phyloP scores from a whole-genome alignment of 257 asterid genomes.

The Jacaranda mimosifolia region DNA sequence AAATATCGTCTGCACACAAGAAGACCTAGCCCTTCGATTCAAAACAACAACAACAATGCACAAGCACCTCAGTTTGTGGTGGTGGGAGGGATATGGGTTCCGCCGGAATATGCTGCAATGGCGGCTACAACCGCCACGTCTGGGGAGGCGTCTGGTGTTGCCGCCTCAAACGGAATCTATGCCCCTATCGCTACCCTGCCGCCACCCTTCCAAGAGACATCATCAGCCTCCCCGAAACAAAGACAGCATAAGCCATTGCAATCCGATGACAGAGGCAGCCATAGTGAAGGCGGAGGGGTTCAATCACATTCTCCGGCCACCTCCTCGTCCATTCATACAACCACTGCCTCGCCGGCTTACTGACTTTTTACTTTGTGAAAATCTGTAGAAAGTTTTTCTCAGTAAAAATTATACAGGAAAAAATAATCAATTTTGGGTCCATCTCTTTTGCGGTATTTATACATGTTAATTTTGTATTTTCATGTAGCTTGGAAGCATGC shows the following conservation, averaged over 20 bases:
- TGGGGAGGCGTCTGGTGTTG: slow-evolving; percentile 55
- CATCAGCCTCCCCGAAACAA: slow-evolving; percentile 39
- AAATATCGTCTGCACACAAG: slow-evolving; percentile 75
- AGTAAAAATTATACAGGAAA: slow-evolving; percentile 33
- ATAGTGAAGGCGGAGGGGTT: slow-evolving; percentile 42
- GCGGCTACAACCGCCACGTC: slow-evolving; percentile 52
- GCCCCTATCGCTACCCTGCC: slow-evolving; percentile 69
- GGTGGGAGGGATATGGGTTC: slow-evolving; percentile 81
- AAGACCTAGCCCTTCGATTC: slow-evolving; percentile 60
- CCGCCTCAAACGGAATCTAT: slow-evolving; percentile 57
- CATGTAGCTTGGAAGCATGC: slow-evolving; percentile 29
- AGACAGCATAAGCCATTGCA: slow-evolving; percentile 31
- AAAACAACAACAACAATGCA: slow-evolving; percentile 45
- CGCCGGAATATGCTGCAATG: slow-evolving; percentile 58
- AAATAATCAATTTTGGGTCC: slow-evolving; percentile 31
- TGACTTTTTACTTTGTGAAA: slow-evolving; percentile 18
- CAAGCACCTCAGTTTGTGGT: slow-evolving; percentile 72
- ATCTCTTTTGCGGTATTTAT: slow-evolving; percentile 16
- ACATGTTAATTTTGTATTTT: slow-evolving; percentile 17
- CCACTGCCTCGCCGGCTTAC: slow-evolving; percentile 53
- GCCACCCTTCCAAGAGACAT: slow-evolving; percentile 48
- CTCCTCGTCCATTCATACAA: slow-evolving; percentile 64
- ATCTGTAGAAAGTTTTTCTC: slow-evolving; percentile 28
- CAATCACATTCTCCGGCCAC: slow-evolving; percentile 59
- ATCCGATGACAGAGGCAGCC: slow-evolving; percentile 44